Evolutionary conservation across 768 basidiomycete genomes (phyloP).

Genomic region (Boletus reticuloceps): DNA sequence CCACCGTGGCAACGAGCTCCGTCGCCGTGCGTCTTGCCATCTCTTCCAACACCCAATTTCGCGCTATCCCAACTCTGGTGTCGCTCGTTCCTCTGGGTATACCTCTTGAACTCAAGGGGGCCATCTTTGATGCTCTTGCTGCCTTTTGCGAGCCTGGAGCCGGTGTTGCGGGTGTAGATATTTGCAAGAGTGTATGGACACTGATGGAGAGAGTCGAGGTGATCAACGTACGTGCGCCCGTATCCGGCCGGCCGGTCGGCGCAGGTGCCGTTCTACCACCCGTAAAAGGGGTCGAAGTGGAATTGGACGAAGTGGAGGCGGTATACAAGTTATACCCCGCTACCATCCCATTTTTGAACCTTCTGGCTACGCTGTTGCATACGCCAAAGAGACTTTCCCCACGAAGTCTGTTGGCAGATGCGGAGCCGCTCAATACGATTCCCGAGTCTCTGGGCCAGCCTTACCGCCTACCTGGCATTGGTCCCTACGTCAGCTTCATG

Average conservation of each 20-base stretch:
- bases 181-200: constrained; percentile 80
- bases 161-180: constrained; percentile 67
- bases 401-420: constrained; percentile 55
- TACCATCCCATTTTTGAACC: constrained; percentile 82
- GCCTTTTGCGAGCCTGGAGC: constrained; percentile 85
- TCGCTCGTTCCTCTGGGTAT: constrained; percentile 75
- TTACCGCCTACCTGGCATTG: constrained; percentile 76
- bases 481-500: constrained; percentile 82
- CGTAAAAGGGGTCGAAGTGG: constrained; percentile 78
- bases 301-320: constrained; percentile 86
- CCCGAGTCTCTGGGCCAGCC: constrained; percentile 80
- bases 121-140: constrained; percentile 74
- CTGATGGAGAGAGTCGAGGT: constrained; percentile 84
- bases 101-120: constrained; percentile 90
- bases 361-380: constrained; percentile 82
- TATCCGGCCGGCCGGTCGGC: constrained; percentile 23
- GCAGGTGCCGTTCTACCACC: constrained; percentile 43
- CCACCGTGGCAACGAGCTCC: constrained; percentile 72
- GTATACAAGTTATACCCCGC: constrained; percentile 78
- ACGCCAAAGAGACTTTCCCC: constrained; percentile 71
- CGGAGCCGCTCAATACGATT: constrained; percentile 67
- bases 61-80: constrained; percentile 77
- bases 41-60: constrained; percentile 72
- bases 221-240: constrained; percentile 63
- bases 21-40: constrained; percentile 77